Conservation (phyloP, 2,329 filamentous ascomycete genomes). For the Fusarium mundagurra region DNA sequence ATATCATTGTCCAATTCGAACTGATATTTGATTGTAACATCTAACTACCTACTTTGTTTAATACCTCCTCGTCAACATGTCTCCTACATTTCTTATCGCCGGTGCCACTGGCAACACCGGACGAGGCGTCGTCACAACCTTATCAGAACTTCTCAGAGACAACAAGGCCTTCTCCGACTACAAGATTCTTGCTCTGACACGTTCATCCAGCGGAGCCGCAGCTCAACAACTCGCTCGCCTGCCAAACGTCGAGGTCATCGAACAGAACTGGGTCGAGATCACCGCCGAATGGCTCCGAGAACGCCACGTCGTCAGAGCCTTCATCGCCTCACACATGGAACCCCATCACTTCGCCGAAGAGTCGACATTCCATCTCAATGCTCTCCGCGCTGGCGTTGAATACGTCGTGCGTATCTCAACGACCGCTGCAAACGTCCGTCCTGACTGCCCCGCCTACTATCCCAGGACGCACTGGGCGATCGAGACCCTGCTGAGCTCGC, state of each 20-base stretch:
- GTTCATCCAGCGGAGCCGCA: not conserved
- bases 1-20: accelerated
- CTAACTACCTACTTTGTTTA: accelerated
- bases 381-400: not conserved
- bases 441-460: not conserved
- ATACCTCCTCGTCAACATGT: not conserved
- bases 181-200: not conserved
- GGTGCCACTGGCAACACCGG: not conserved
- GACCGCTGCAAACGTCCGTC: not conserved
- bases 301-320: not conserved
- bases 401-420: not conserved
- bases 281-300: not conserved
- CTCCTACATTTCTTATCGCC: not conserved
- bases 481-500: not conserved
- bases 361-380: not conserved
- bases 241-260: not conserved
- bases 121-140: not conserved
- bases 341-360: not conserved
- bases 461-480: not conserved
- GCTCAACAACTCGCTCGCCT: not conserved
- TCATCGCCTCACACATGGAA: not conserved
- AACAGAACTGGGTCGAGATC: not conserved
- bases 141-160: not conserved
- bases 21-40: accelerated
- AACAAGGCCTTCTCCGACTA: accelerated